A percentile compares a stretch with the other conserved stretches of the same genome.
Conservation (phyloP, 2,329 filamentous ascomycete genomes). For the Cordyceps fumosorosea region DNA sequence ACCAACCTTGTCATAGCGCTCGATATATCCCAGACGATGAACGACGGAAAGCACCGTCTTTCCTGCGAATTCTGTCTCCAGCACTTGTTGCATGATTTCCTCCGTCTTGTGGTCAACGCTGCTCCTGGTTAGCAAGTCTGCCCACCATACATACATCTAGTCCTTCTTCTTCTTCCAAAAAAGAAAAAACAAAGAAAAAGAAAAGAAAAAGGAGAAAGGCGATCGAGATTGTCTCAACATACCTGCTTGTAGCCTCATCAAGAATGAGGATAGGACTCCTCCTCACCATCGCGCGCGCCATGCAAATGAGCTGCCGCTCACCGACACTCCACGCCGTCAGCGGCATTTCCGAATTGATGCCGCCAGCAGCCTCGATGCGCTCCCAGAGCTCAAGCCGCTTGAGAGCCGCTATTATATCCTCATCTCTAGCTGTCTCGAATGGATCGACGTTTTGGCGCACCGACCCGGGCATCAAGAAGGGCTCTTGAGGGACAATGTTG, state of each 20-base stretch:
- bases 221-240: no score
- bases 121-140: background rate
- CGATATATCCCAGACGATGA: conserved; percentile 39
- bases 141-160: no score
- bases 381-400: conserved; percentile 37
- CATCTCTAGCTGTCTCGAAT: conserved; percentile 27
- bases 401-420: conserved; percentile 36
- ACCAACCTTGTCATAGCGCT: conserved; percentile 50
- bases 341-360: conserved; percentile 28
- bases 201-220: no score
- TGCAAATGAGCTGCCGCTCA: conserved; percentile 39
- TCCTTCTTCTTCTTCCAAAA: no score
- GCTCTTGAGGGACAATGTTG: conserved; percentile 44
- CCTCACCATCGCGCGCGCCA: conserved; percentile 29
- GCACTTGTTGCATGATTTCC: conserved; percentile 26
- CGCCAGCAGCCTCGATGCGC: conserved; percentile 32
- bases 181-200: no score
- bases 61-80: conserved; percentile 24
- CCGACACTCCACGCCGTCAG: conserved; percentile 31
- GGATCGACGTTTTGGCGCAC: conserved; percentile 46
- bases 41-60: conserved; percentile 46
- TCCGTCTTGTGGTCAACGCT: conserved; percentile 30
- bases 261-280: conserved; percentile 29
- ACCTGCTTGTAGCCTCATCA: conserved; percentile 33
- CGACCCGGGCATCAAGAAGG: conserved; percentile 38